Percentiles rank a stretch among this genome's conserved stretches.
Evolutionary conservation across 1,284 basidiomycete species (phyloP).

Genomic region (Microbotryum saponariae): DNA sequence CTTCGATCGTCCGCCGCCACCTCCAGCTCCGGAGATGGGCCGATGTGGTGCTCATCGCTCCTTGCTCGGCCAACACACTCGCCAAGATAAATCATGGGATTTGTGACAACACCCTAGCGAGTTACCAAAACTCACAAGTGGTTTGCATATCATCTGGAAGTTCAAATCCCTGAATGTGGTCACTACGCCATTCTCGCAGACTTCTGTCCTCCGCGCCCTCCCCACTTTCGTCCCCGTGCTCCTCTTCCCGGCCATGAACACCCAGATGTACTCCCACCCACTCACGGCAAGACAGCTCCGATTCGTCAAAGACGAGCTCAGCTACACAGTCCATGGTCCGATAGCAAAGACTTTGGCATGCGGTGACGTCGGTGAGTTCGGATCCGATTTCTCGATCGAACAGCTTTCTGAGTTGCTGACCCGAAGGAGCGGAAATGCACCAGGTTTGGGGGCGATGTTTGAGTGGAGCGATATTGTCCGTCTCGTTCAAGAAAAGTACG

Average conservation of each 20-base stretch:
- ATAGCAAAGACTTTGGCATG: constrained; percentile 82
- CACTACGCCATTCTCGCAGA: constrained; percentile 47
- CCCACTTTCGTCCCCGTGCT: constrained; percentile 56
- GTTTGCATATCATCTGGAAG: constrained; percentile 1
- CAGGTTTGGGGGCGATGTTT: constrained; percentile 83
- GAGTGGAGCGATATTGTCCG: constrained; percentile 69
- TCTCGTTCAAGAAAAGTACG: constrained; percentile 30
- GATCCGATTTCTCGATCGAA: neutral
- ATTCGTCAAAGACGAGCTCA: constrained; percentile 61
- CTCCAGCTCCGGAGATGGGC: constrained; percentile 78
- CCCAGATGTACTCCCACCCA: constrained; percentile 93
- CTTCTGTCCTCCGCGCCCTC: constrained; percentile 79
- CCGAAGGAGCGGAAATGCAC: neutral
- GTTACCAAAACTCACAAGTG: constrained; percentile 34
- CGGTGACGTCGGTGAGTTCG: constrained; percentile 69
- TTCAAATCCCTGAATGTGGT: neutral
- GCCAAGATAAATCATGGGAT: constrained; percentile 81
- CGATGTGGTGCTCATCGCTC: constrained; percentile 85
- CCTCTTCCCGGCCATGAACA: constrained; percentile 97
- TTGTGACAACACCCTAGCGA: constrained; percentile 82
- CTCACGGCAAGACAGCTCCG: constrained; percentile 74
- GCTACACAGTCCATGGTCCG: constrained; percentile 75
- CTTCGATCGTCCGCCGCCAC: neutral
- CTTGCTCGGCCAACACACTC: constrained; percentile 90
- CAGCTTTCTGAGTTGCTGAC: neutral